Evolutionary conservation across 148 eudicot genomes (phyloP).

Genomic region (Rhododendron ferrugineum): DNA sequence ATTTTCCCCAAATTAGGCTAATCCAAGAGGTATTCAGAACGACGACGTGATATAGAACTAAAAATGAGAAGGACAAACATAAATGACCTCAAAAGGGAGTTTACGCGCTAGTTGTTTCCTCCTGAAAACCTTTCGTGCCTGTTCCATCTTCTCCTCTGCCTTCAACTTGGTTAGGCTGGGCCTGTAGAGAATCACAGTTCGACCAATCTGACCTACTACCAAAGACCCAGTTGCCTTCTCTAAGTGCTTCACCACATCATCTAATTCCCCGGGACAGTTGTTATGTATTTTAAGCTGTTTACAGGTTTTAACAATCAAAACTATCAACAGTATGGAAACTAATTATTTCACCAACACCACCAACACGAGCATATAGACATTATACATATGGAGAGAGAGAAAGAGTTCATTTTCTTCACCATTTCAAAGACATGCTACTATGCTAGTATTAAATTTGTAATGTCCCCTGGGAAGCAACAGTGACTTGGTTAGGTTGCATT

Average conservation of each 20-base stretch:
- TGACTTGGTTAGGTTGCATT: neutral
- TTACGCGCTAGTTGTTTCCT: constrained; percentile 30
- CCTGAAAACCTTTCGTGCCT: constrained; percentile 33
- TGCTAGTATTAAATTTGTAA: neutral
- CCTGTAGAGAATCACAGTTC: constrained; percentile 85
- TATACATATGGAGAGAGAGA: neutral
- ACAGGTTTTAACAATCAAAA: neutral
- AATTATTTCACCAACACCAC: neutral
- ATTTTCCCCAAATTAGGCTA: neutral
- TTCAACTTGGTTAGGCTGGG: constrained; percentile 74
- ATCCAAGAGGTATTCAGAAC: neutral
- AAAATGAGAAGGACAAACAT: neutral
- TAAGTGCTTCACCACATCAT: constrained; percentile 60
- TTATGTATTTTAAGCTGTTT: constrained; percentile 75
- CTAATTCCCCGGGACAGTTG: constrained; percentile 67
- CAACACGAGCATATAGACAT: neutral
- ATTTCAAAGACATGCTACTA: neutral
- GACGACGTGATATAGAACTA: neutral
- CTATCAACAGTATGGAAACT: neutral
- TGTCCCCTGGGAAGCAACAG: neutral
- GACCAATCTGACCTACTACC: constrained; percentile 72
- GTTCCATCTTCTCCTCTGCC: constrained; percentile 81
- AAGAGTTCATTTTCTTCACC: neutral
- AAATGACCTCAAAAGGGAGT: constrained; percentile 35
- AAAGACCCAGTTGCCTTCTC: constrained; percentile 69